Percentiles rank a stretch among this genome's conserved stretches.
Evolutionary conservation across 306 rosid species (phyloP).

Genomic region (Corylus avellana): DNA sequence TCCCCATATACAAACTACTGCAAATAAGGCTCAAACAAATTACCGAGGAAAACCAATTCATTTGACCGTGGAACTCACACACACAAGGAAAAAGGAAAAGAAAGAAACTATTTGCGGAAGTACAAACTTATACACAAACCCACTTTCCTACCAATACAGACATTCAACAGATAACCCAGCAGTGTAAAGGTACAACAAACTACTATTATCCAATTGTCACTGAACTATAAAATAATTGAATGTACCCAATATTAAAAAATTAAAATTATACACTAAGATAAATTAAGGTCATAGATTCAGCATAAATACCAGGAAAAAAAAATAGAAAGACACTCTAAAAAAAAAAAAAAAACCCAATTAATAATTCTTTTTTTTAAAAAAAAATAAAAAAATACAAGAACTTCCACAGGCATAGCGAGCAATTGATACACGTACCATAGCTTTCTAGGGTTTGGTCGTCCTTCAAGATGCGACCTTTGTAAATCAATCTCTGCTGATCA

Average conservation of each 20-base stretch:
- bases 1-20: background rate
- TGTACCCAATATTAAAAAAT: background rate
- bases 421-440: slow-evolving; percentile 33
- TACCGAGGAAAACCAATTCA: background rate
- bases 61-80: background rate
- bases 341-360: background rate
- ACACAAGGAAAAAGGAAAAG: background rate
- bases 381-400: background rate
- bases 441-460: slow-evolving; percentile 48
- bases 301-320: background rate
- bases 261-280: background rate
- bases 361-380: too few relatives aligned
- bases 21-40: background rate
- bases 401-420: background rate
- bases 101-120: background rate
- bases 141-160: background rate
- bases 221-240: background rate
- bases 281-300: background rate
- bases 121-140: background rate
- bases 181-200: background rate
- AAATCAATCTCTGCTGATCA: slow-evolving; percentile 53
- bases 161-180: background rate
- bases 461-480: slow-evolving; percentile 59
- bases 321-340: background rate
- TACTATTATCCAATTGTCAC: background rate